These are phyloP conservation scores for Myriosclerotinia curreyana DNA, from an alignment of 2,329 filamentous ascomycete genomes.

Conservation along the genomic window DNA sequence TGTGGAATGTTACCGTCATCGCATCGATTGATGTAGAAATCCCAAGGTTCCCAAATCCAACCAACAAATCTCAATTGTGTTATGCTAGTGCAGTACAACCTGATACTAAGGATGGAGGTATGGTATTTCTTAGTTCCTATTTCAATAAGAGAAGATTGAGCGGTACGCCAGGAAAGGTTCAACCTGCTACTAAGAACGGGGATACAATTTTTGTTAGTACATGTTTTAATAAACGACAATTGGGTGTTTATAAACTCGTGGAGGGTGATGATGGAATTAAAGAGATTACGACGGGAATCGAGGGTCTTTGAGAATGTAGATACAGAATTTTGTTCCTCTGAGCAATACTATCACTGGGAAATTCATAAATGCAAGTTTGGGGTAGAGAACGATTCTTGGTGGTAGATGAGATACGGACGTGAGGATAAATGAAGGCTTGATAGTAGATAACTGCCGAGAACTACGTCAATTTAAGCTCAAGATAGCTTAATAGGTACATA, in stretches of 20 bases:
- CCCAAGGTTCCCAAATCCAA: constrained; percentile 37
- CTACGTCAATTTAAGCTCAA: too few species aligned
- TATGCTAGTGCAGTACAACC: constrained; percentile 76
- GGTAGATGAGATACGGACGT: neutral
- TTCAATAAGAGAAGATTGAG: constrained; percentile 18
- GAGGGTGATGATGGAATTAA: neutral
- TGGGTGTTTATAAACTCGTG: constrained; percentile 61
- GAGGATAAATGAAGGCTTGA: neutral
- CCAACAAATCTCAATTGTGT: constrained; percentile 88
- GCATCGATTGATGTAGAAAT: neutral
- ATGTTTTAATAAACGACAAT: constrained; percentile 71
- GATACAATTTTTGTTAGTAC: constrained; percentile 58
- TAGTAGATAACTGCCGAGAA: neutral
- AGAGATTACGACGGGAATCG: neutral
- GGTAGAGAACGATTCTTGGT: neutral
- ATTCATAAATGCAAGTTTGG: neutral
- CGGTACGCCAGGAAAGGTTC: constrained; percentile 2
- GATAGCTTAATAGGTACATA: too few species aligned
- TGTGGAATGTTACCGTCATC: constrained; percentile 62
- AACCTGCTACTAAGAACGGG: constrained; percentile 18
- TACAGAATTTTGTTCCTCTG: neutral
- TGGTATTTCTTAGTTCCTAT: constrained; percentile 13
- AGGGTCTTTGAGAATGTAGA: neutral
- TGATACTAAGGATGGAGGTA: constrained; percentile 22
- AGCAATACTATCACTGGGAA: too few species aligned